Base-by-base conservation (phyloP, 805 yeast genomes). In the Ogataea ramenticola region DNA sequence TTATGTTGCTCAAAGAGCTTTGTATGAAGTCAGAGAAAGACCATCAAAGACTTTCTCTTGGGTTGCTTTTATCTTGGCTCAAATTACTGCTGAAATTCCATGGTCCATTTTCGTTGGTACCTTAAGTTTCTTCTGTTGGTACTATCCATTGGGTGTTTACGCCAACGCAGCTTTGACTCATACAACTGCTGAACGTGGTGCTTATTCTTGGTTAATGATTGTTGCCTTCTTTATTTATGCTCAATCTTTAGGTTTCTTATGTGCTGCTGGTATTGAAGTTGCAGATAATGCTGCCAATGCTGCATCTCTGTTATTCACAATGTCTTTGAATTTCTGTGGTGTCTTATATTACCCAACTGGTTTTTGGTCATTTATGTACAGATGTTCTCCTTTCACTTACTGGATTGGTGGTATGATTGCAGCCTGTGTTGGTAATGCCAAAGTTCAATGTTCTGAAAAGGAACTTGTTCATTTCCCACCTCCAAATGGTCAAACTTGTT, bases 291-390 rank as follows among this genome's bases (percentile, higher is more conserved):
- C 86, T 34, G 84, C 81, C 48, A 77, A 79, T 53, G 46, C 77
- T 42, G 73, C 77, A 1, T 66, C 75, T 32, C 55, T 83, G 53
- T 55, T 80, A 48, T 82, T 79, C 62, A 77, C 84, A 2, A 63
- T 82, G 70, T 68, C 78, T 34, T 66, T 86, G 64, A 74, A 75
- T 43, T 83, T 85, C 76, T 82, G 88, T 72, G 95, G 95, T 72
- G 86, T 82, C 37, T 66, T 86, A 66, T 79, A 75, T 15, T 67
- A 76, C 21, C 74, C 79, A 37, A 57, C 67, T 17, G 79, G 87
- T n/a, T 86, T 86, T 70, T 78, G 90, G 89, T 67, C 74, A 37
- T 84, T 82, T 70, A 80, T 84, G 87, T 84, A 82, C 70, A 70
- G 89, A 58, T 74, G 70, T 17, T 77, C 82, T 21, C 91, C 93